Percentiles rank a stretch among this genome's conserved stretches.
Conservation (phyloP, 139 green algal species). For the Auxenochlorella pyrenoidosa region DNA sequence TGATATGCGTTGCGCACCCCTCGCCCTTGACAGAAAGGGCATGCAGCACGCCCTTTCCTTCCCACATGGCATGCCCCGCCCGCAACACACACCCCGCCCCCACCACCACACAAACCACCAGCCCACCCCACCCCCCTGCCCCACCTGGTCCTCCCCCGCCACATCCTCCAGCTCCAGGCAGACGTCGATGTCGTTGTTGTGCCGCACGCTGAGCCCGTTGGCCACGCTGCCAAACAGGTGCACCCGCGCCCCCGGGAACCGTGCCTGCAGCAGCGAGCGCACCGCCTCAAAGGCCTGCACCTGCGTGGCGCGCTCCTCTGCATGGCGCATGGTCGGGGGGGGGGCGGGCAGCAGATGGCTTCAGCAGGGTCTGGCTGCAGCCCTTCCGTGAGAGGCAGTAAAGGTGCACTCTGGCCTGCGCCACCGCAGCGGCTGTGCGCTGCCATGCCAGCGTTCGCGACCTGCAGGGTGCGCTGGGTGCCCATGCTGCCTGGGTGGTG, state of each 20-base stretch:
- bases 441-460: no score
- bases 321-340: not conserved
- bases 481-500: no score
- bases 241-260: constrained; percentile 62
- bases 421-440: no score
- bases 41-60: no score
- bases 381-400: no score
- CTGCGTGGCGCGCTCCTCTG: constrained; percentile 59
- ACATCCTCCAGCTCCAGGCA: constrained; percentile 66
- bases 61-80: not conserved
- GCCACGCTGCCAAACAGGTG: constrained; percentile 76
- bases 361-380: no score
- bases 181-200: constrained; percentile 86
- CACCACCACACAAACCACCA: not conserved
- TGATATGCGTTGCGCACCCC: no score
- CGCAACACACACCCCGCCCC: not conserved
- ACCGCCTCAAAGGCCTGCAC: constrained; percentile 54
- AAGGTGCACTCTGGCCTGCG: no score
- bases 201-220: constrained; percentile 72
- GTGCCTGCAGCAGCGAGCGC: constrained; percentile 41
- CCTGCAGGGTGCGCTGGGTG: no score
- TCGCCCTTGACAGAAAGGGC: no score
- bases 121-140: not conserved
- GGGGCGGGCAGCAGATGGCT: not conserved
- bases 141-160: constrained; percentile 37